Evolutionary conservation across 352 stramenopile species (phyloP), one percentile per base, ranked within the genome.

Genomic region (Globisporangium nagaii): DNA sequence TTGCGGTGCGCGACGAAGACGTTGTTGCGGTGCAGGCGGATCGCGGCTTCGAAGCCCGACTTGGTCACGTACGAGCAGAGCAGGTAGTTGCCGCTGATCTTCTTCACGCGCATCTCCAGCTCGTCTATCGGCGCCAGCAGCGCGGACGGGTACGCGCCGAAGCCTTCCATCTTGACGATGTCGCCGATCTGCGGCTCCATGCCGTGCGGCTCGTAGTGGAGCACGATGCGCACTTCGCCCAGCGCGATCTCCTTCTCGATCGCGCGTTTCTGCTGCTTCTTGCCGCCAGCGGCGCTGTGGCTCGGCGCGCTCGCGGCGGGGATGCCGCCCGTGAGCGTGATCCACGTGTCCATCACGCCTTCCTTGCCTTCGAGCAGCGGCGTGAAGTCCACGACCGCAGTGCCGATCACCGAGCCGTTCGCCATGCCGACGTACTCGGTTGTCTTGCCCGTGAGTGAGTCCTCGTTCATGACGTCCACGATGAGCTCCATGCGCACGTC

Each of bases 401-500:
- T 87, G 42, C 81, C 81, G 25, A 92, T 88, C 35, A 92, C 71
- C 20, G 81, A 92, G 13, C 81, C 81, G 42, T 75, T 90, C 31
- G 62, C 61, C 68, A 92, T 90, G 13, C 81, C 81, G 32, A 92
- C 79, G n/a, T 71, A 75, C 54, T 92, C 79, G 24, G 81, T 90
- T 19, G 81, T 81, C 53, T 81, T 85, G 34, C 81, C 81, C 15
- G 79, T 86, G 42, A 87, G 56, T 56, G 79, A 88, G 57, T 92
- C 79, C 31, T 92, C 81, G 61, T 89, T 92, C 81, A 92, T 92
- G 19, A 73, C 78, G 60, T 92, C 81, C 19, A 92, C 62, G 19
- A 74, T 84, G 27, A 92, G 71, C 56, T 92, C 81, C 46, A 90
- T 50, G 2, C 79, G 73, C 56, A 87, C 65, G 60, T 90, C 66